Evolutionary conservation across 805 yeast genomes (phyloP).

Genomic region (Saccharomycopsis schoenii): DNA sequence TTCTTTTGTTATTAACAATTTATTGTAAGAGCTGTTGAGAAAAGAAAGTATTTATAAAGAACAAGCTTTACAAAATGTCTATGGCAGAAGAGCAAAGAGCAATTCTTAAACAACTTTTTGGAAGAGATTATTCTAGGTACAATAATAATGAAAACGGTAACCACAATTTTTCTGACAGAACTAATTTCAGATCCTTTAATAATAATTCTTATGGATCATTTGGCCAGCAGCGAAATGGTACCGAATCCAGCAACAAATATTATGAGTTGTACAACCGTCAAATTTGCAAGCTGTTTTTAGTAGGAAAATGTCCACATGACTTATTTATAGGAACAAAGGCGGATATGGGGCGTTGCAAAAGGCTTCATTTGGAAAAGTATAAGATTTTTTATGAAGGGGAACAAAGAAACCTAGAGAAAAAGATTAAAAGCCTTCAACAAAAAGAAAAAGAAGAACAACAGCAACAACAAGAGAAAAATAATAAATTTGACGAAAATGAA

Average conservation of each 20-base stretch:
- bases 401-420: conserved; percentile 27
- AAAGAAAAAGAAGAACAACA: conserved; percentile 26
- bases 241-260: background rate
- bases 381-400: conserved; percentile 56
- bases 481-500: background rate
- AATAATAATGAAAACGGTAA: background rate
- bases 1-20: no score
- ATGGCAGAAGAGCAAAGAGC: conserved; percentile 19
- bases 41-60: no score
- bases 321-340: conserved; percentile 73
- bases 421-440: conserved; percentile 34
- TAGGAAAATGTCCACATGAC: conserved; percentile 82
- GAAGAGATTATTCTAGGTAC: conserved; percentile 11
- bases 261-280: conserved; percentile 36
- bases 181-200: background rate
- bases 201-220: background rate
- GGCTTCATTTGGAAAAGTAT: conserved; percentile 63
- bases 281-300: conserved; percentile 74
- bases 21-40: no score
- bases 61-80: background rate
- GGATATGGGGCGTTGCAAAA: conserved; percentile 72
- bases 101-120: conserved; percentile 17
- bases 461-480: no score
- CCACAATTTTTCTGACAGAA: background rate
- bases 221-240: background rate